Base-by-base conservation (phyloP, 495 filamentous ascomycete genomes). In the Xylaria grammica region DNA sequence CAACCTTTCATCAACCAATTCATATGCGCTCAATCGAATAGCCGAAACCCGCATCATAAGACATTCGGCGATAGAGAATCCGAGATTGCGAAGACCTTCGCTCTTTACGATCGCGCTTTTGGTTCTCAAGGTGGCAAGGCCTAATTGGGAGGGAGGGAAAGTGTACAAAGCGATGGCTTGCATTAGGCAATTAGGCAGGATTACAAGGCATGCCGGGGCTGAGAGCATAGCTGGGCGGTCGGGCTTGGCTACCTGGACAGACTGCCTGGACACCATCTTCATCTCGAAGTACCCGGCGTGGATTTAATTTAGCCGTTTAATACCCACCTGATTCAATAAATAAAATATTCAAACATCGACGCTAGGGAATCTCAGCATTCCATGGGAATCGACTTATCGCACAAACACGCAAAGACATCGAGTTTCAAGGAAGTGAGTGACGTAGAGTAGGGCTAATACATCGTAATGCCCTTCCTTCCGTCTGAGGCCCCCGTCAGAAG, bases 1-100 rank as follows among this genome's bases (percentile, higher is more conserved):
- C 50, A 52, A 52, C 50, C 50, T 24, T 52, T 32, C 6, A 52
- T 52, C 27, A 52, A 52, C 50, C 5, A 34, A 32, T 52, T 34
- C 7, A 2, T 32, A 0, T 34, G 29, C 50, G 1, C 50, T 19
- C 26, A 19, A 13, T n/a, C n/a, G n/a, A 32, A 52, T 34, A 29
- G 19, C 4, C n/a, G 50, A 10, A 20, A 11, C 29, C 32, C 50
- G 20, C 24, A 20, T 20, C 17, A 19, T n/a, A 52, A 2, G 17
- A 19, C 50, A n/a, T n/a, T n/a, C 17, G 11, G n/a, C 11, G 27
- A 19, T 9, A 52, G 50, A 20, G 32, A 10, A 32, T 30, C 50
- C 27, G 50, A 32, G n/a, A 52, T 52, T 10, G 29, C 17, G 50
- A 34, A 52, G 10, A 32, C 29, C 7, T 1, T 52, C n/a, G 50